A percentile compares a stretch with the other conserved stretches of the same genome.
Evolutionary conservation across 345 rosid genomes (phyloP).

Genomic region (Trapa bicornis): DNA sequence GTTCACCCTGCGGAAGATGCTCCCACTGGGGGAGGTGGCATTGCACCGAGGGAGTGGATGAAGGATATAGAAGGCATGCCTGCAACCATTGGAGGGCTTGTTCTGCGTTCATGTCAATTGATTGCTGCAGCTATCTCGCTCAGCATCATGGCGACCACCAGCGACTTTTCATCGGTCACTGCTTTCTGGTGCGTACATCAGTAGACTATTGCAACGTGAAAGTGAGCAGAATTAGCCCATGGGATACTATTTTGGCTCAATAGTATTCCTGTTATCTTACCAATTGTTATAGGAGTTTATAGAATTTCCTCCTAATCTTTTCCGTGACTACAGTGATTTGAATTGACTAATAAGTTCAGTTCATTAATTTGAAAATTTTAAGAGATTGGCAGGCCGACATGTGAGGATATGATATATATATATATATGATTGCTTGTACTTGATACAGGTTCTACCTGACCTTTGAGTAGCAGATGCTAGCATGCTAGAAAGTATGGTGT

Average conservation of each 20-base stretch:
- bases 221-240: neutral
- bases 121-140: constrained; percentile 48
- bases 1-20: constrained; percentile 68
- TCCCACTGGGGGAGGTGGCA: constrained; percentile 28
- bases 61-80: constrained; percentile 67
- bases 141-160: constrained; percentile 53
- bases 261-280: too few species aligned
- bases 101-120: constrained; percentile 47
- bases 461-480: neutral
- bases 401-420: neutral
- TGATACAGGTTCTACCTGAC: neutral
- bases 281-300: neutral
- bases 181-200: constrained; percentile 42
- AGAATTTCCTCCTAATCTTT: neutral
- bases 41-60: constrained; percentile 48
- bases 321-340: neutral
- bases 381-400: neutral
- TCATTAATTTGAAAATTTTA: neutral
- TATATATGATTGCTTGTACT: neutral
- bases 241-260: neutral
- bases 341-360: neutral
- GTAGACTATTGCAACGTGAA: neutral
- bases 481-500: neutral
- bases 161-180: constrained; percentile 58
- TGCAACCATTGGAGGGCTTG: constrained; percentile 53